phyloP scores from a whole-genome alignment of 352 stramenopile species.

The Phytophthora aleatoria region DNA sequence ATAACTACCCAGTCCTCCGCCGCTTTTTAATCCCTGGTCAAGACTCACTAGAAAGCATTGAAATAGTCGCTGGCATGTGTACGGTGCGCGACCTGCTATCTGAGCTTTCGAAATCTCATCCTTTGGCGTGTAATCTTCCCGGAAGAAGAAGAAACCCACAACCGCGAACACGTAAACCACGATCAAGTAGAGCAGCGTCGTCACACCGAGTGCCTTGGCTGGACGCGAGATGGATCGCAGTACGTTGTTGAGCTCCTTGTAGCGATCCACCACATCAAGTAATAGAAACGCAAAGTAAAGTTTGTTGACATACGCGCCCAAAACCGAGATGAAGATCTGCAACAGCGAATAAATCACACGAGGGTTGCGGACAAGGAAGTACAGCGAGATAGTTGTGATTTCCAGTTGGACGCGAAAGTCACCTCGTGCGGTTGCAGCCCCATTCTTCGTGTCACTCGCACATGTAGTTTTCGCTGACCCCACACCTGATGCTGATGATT shows the following conservation, averaged over 20 bases:
- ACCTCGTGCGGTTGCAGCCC: constrained; percentile 5
- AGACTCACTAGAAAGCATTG: constrained; percentile 77
- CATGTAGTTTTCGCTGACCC: constrained; percentile 6
- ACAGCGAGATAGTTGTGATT: constrained; percentile 50
- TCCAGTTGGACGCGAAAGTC: constrained; percentile 27
- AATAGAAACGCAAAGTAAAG: constrained; percentile 83
- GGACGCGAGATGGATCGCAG: constrained; percentile 65
- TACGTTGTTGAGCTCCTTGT: constrained; percentile 76
- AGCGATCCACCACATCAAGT: constrained; percentile 80
- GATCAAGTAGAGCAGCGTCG: constrained; percentile 69
- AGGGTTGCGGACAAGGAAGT: constrained; percentile 56
- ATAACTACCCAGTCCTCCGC: constrained; percentile 61
- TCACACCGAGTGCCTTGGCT: constrained; percentile 62
- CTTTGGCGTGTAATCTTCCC: constrained; percentile 57
- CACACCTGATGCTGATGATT: background rate
- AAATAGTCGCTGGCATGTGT: constrained; percentile 71
- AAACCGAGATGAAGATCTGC: constrained; percentile 62
- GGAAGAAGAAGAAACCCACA: constrained; percentile 77
- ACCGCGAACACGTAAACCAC: constrained; percentile 79
- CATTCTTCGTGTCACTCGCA: background rate
- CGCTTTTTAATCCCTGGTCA: constrained; percentile 74
- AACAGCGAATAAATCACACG: constrained; percentile 62
- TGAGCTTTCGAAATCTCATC: constrained; percentile 39
- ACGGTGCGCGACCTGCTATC: constrained; percentile 38
- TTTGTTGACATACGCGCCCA: constrained; percentile 70